phyloP scores from a whole-genome alignment of 495 filamentous ascomycete genomes.

The Pyronema domesticum region DNA sequence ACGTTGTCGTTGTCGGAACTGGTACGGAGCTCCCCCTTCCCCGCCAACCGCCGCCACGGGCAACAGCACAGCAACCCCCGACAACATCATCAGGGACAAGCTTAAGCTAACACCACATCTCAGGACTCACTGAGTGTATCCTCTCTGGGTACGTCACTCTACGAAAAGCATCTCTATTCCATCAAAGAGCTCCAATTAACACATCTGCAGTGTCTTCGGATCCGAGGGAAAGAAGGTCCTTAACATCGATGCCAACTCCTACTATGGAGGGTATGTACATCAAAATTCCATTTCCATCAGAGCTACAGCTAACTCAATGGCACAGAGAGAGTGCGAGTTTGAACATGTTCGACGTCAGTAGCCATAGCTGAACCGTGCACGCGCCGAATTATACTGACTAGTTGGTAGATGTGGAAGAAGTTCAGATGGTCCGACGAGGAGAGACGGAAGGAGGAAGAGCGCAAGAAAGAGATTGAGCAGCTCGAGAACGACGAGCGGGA shows the following conservation, averaged over 20 bases:
- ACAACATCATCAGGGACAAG: neutral
- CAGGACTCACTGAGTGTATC: constrained; percentile 95
- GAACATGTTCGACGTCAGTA: constrained; percentile 23
- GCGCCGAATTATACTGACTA: constrained; percentile 1
- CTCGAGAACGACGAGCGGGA: constrained; percentile 70
- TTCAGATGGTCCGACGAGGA: constrained; percentile 25
- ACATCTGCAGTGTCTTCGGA: constrained; percentile 57
- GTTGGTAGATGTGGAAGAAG: constrained; percentile 24
- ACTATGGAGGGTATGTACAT: constrained; percentile 83
- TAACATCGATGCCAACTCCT: constrained; percentile 96
- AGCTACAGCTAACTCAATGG: neutral
- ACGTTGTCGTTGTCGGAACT: constrained; percentile 95
- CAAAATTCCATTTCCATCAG: neutral
- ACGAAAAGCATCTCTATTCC: neutral
- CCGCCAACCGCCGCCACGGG: neutral
- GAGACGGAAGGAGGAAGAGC: constrained; percentile 12
- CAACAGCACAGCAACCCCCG: neutral
- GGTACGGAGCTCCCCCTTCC: constrained; percentile 40
- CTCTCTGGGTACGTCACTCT: constrained; percentile 60
- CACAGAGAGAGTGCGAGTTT: constrained; percentile 23
- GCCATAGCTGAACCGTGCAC: too few species aligned
- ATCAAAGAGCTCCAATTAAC: too few species aligned
- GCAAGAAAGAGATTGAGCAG: constrained; percentile 75
- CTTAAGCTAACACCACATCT: constrained; percentile 19
- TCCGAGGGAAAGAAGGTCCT: constrained; percentile 98